Conservation (phyloP, 1,284 basidiomycete genomes). For the Ceratobasidium sp. region DNA sequence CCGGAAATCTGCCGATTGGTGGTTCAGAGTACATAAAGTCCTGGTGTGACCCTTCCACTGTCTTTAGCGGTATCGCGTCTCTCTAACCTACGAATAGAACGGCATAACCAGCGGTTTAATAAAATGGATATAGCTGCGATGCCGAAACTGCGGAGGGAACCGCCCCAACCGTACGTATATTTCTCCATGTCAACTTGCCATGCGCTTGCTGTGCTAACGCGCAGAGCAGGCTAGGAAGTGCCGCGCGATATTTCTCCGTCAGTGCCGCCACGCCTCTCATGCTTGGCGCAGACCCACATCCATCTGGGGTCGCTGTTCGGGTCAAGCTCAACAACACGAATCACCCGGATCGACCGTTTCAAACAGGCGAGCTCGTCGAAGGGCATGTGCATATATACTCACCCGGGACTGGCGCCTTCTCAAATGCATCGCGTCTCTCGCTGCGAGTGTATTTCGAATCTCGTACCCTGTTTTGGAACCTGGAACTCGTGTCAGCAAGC, state of each 20-base stretch:
- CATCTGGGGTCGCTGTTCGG: constrained; percentile 19
- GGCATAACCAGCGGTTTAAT: no score
- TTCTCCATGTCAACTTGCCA: neutral
- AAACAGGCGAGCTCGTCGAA: constrained; percentile 19
- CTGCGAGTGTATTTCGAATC: constrained; percentile 36
- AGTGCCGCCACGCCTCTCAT: constrained; percentile 33
- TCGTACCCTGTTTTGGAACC: constrained; percentile 30
- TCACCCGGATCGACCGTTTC: constrained; percentile 18
- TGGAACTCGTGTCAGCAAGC: neutral
- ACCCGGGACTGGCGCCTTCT: neutral
- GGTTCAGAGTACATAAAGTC: no score
- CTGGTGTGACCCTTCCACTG: no score
- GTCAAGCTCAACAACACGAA: constrained; percentile 27
- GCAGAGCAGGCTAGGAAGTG: constrained; percentile 7
- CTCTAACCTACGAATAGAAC: no score
- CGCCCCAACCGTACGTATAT: constrained; percentile 13
- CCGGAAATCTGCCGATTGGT: no score
- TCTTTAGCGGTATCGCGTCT: no score
- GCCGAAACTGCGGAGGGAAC: neutral
- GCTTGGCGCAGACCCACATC: constrained; percentile 16
- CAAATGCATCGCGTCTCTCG: constrained; percentile 4
- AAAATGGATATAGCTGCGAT: neutral
- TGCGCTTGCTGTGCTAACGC: neutral
- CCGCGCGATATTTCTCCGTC: constrained; percentile 27
- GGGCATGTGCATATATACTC: constrained; percentile 28